These are phyloP conservation scores for Dictyostelium capitatum DNA, from an alignment of 78 protist species.

Conservation along the genomic window DNA sequence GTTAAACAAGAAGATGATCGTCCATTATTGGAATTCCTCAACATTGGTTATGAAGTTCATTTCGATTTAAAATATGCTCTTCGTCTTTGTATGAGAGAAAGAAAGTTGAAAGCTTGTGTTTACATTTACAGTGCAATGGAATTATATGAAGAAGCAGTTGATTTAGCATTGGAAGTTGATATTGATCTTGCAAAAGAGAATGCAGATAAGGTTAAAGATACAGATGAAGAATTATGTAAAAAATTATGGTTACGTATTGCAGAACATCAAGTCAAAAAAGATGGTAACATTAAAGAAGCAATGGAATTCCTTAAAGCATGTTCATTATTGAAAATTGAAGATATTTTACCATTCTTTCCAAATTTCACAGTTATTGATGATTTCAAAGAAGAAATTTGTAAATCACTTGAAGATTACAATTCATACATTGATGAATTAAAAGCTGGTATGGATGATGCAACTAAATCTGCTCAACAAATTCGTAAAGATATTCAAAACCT, in stretches of 20 bases:
- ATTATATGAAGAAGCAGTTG: slow-evolving; percentile 96
- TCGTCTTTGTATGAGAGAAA: slow-evolving; percentile 90
- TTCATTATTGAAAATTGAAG: slow-evolving; percentile 93
- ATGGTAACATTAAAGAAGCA: slow-evolving; percentile 88
- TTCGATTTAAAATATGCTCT: slow-evolving; percentile 94
- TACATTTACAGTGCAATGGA: slow-evolving; percentile 92
- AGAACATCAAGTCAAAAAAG: slow-evolving; percentile 88
- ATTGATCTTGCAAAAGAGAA: slow-evolving; percentile 88
- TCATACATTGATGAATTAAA: slow-evolving; percentile 88
- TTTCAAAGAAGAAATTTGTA: slow-evolving; percentile 95
- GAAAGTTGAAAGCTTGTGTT: slow-evolving; percentile 91
- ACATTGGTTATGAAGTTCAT: slow-evolving; percentile 16
- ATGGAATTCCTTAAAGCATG: slow-evolving; percentile 90
- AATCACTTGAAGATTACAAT: slow-evolving; percentile 92
- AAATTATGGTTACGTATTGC: slow-evolving; percentile 95
- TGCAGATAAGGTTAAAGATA: slow-evolving; percentile 83
- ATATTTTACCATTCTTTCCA: slow-evolving; percentile 97
- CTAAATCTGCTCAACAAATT: slow-evolving; percentile 88
- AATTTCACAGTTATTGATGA: slow-evolving; percentile 94
- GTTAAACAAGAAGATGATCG: slow-evolving; percentile 89
- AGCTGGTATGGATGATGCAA: slow-evolving; percentile 94
- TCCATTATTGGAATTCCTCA: slow-evolving; percentile 52
- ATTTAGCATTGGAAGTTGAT: slow-evolving; percentile 89
- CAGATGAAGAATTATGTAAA: slow-evolving; percentile 91
- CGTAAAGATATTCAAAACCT: slow-evolving; percentile 93